These are phyloP conservation scores for Polytrichum formosum DNA, from an alignment of 225 moss, liverwort and hornwort genomes.

Conservation along the genomic window DNA sequence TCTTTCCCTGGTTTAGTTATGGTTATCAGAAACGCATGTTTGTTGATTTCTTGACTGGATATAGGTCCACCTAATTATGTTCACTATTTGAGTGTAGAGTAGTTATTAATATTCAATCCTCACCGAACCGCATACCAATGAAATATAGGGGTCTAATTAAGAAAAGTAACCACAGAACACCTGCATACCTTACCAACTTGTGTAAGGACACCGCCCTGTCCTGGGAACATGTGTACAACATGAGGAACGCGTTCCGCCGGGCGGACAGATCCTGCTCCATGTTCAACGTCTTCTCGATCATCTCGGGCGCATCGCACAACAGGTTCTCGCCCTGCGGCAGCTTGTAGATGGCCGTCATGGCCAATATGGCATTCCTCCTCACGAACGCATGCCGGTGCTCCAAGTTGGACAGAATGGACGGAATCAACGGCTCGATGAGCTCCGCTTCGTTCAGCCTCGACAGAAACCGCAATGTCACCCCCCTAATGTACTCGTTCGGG, in stretches of 20 bases:
- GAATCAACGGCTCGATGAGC: conserved; percentile 86
- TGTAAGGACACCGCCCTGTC: conserved; percentile 82
- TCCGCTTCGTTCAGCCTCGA: conserved; percentile 88
- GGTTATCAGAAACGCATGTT: no score
- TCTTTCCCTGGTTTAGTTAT: no score
- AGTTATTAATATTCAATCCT: no score
- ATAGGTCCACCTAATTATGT: no score
- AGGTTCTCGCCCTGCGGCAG: conserved; percentile 88
- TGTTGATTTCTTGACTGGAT: no score
- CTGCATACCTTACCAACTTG: no score
- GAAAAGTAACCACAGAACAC: no score
- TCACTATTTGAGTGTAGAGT: no score
- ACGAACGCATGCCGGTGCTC: conserved; percentile 96
- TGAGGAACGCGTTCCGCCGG: conserved; percentile 82
- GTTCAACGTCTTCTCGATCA: conserved; percentile 75
- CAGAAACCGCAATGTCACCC: conserved; percentile 82
- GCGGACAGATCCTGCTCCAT: conserved; percentile 83
- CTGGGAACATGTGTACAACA: conserved; percentile 89
- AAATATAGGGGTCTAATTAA: no score
- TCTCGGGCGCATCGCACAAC: conserved; percentile 79
- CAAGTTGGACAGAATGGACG: conserved; percentile 84
- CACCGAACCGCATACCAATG: no score
- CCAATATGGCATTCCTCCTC: conserved; percentile 79
- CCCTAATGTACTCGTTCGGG: conserved; percentile 92
- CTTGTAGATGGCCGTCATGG: conserved; percentile 81